Evolutionary conservation across 768 basidiomycete species (phyloP).

Genomic region (Lactifluus hygrophoroides): DNA sequence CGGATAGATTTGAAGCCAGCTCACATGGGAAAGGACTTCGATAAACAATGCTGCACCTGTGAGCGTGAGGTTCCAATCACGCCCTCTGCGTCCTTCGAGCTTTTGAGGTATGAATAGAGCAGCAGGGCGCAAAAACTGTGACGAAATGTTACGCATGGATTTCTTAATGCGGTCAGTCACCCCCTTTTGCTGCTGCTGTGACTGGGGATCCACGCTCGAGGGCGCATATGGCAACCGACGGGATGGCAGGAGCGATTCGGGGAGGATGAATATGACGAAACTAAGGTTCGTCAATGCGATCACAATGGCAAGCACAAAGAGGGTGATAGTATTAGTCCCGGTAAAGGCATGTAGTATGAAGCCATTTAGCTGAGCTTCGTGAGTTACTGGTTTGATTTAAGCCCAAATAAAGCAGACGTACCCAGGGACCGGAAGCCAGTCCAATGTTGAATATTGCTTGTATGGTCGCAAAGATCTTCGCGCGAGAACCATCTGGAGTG

Average conservation of each 20-base stretch:
- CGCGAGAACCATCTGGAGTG: constrained; percentile 19
- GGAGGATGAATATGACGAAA: constrained; percentile 17
- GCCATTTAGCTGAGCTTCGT: constrained; percentile 15
- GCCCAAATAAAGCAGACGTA: neutral
- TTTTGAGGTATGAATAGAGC: constrained; percentile 14
- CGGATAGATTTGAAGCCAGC: neutral
- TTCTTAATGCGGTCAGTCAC: neutral
- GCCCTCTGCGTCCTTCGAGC: constrained; percentile 17
- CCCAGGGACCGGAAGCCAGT: constrained; percentile 20
- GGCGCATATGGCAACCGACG: constrained; percentile 3
- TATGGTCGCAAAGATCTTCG: constrained; percentile 20
- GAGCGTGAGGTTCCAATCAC: constrained; percentile 21
- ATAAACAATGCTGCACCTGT: constrained; percentile 17
- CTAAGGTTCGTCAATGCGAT: constrained; percentile 16
- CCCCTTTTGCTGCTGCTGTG: neutral
- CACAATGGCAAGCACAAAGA: constrained; percentile 15
- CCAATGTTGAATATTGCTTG: constrained; percentile 22
- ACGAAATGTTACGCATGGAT: neutral
- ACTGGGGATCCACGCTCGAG: neutral
- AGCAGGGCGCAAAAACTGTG: constrained; percentile 17
- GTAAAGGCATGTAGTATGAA: constrained; percentile 8
- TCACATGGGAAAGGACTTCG: constrained; percentile 18
- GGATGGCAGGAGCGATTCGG: constrained; percentile 16
- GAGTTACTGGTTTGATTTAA: neutral
- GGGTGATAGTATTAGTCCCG: constrained; percentile 5